Conservation (phyloP, 2,329 filamentous ascomycete species). For the Tolypocladium tropicale region DNA sequence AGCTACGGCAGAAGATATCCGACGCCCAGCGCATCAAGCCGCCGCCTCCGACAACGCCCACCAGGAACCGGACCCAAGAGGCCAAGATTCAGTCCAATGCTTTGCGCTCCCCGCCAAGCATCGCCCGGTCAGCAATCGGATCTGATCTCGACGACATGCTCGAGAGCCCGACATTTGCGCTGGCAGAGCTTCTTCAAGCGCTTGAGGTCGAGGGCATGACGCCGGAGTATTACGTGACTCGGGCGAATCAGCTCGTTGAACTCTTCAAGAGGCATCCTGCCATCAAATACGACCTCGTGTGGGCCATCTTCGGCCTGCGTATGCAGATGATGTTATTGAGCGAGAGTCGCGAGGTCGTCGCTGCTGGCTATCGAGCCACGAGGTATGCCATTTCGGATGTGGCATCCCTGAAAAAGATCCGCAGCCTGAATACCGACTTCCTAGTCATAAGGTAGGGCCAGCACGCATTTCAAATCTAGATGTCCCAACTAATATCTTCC, state of each 20-base stretch:
- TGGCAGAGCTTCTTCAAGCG: constrained; percentile 83
- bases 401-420: constrained; percentile 79
- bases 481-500: constrained; percentile 6
- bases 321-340: constrained; percentile 95
- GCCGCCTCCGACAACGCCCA: constrained; percentile 39
- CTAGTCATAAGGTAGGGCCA: constrained; percentile 55
- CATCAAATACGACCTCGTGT: constrained; percentile 91
- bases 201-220: constrained; percentile 80
- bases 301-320: constrained; percentile 86
- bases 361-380: constrained; percentile 86
- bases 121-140: constrained; percentile 42
- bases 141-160: constrained; percentile 57
- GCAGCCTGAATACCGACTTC: constrained; percentile 81
- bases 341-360: constrained; percentile 90
- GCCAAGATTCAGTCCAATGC: constrained; percentile 32
- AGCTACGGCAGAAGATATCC: constrained; percentile 48
- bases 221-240: constrained; percentile 89
- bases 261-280: constrained; percentile 90
- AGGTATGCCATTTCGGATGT: constrained; percentile 91
- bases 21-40: constrained; percentile 45
- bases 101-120: constrained; percentile 47
- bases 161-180: constrained; percentile 84
- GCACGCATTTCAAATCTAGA: neutral
- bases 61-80: constrained; percentile 38
- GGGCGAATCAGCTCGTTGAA: constrained; percentile 87